These are phyloP conservation scores for Epichloe uncinata DNA, from an alignment of 2,329 filamentous ascomycete species.

Conservation along the genomic window DNA sequence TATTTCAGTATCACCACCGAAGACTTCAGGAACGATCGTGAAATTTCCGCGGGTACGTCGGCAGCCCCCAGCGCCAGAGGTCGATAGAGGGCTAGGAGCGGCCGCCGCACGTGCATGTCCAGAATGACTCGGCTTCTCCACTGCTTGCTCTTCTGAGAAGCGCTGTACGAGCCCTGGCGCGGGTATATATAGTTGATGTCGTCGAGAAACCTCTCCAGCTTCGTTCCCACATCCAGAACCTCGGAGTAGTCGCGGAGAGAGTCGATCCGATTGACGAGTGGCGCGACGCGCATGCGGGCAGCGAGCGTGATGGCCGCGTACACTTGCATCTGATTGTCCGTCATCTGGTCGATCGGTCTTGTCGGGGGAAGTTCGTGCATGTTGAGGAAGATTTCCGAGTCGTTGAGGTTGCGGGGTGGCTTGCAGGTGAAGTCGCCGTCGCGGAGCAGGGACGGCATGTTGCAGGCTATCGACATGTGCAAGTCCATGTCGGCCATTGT, in stretches of 20 bases:
- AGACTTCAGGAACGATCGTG: conserved; percentile 37
- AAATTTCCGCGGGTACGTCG: conserved; percentile 37
- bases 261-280: conserved; percentile 38
- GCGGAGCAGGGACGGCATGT: conserved; percentile 36
- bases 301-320: conserved; percentile 38
- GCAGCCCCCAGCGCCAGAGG: conserved; percentile 39
- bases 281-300: conserved; percentile 34
- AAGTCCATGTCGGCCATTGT: conserved; percentile 44
- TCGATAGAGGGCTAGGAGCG: conserved; percentile 38
- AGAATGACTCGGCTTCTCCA: conserved; percentile 38
- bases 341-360: conserved; percentile 37
- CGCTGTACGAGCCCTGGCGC: conserved; percentile 27
- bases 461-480: conserved; percentile 38
- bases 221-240: conserved; percentile 38
- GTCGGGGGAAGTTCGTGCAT: conserved; percentile 36
- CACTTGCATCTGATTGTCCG: conserved; percentile 40
- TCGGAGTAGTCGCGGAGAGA: conserved; percentile 38
- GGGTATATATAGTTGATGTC: conserved; percentile 41
- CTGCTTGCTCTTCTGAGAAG: conserved; percentile 32
- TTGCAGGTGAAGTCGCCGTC: conserved; percentile 40
- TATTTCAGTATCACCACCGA: conserved; percentile 43
- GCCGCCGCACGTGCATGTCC: conserved; percentile 40
- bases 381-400: conserved; percentile 32
- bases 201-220: conserved; percentile 39
- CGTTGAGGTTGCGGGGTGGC: conserved; percentile 40